Evolutionary conservation across 1,284 basidiomycete genomes (phyloP), one percentile per base, ranked within the genome.

Genomic region (Lentinus polychrous): DNA sequence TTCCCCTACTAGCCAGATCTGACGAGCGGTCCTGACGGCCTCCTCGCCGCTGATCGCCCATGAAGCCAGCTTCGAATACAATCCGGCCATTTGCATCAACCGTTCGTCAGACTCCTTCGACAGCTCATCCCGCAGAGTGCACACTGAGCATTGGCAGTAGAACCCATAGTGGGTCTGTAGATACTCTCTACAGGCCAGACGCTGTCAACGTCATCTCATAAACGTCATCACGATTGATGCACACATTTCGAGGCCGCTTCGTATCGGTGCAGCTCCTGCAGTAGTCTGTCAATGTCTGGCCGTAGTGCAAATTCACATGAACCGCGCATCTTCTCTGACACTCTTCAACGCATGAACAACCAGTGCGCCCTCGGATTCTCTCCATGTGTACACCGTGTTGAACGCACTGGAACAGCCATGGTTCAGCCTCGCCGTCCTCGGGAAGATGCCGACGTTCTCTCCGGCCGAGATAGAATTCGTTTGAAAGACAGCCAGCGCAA

Each of bases 401-500:
- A 83, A 83, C 8, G 79, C 78, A 47, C 71, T 68, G 2, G 79
- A 75, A 58, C 81, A 83, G 0, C 77, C 81, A 52, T 83, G 81
- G 55, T 85, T 85, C 48, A 83, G 55, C 39, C 81, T 67, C 8
- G 80, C 79, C 69, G 78, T 80, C 18, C 61, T 67, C 11, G 80
- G 80, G 57, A 83, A 83, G 12, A 85, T 66, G 0, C 79, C 81
- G 3, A 76, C 75, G 23, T 61, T 62, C 7, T 67, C 62, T 1
- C 74, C 76, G 8, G 77, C 74, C 2, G 73, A 63, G 4, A 83
- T 77, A 1, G 76, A 79, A 56, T 83, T 85, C 3, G 81, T 83
- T 58, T 81, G 73, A 59, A 83, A 79, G 49, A 81, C 83, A 0
- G 79, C 78, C 18, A 83, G 61, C 0, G 75, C 74, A 15, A 79